phyloP scores from a whole-genome alignment of 75 land plant species.

The Chamaecyparis obtusa region DNA sequence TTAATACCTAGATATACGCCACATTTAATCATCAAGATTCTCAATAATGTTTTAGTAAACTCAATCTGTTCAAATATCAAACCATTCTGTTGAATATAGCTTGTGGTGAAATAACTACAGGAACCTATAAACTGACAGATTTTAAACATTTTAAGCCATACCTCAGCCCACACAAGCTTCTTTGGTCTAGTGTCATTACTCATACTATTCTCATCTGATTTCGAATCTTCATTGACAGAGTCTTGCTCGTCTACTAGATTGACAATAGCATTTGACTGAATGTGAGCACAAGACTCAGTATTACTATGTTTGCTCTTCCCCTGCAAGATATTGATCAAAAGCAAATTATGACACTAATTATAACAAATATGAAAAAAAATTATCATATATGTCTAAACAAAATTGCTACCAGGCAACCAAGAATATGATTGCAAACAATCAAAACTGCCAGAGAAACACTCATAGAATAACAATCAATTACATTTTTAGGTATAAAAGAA shows the following conservation, averaged over 20 bases:
- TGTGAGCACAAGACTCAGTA: not conserved
- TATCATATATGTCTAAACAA: not conserved
- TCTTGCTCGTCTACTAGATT: not conserved
- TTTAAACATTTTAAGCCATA: not conserved
- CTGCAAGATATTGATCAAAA: not conserved
- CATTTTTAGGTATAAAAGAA: not conserved
- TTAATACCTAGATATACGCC: not conserved
- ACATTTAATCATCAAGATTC: not conserved
- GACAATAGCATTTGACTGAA: not conserved
- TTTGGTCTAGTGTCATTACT: not conserved
- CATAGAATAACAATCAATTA: not conserved
- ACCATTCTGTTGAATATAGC: not conserved
- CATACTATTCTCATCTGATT: not conserved
- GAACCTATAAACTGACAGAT: not conserved
- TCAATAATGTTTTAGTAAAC: not conserved
- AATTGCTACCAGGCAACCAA: not conserved
- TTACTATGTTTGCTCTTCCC: not conserved
- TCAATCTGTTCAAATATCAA: not conserved
- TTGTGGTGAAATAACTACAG: not conserved
- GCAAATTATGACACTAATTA: not conserved
- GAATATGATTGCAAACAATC: not conserved
- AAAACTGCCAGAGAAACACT: not conserved
- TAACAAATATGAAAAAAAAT: not conserved
- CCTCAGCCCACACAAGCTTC: slow-evolving; percentile 9
- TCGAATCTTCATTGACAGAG: not conserved